These are phyloP conservation scores for Parmelia sp. DNA, from an alignment of 495 filamentous ascomycete genomes.

Conservation along the genomic window DNA sequence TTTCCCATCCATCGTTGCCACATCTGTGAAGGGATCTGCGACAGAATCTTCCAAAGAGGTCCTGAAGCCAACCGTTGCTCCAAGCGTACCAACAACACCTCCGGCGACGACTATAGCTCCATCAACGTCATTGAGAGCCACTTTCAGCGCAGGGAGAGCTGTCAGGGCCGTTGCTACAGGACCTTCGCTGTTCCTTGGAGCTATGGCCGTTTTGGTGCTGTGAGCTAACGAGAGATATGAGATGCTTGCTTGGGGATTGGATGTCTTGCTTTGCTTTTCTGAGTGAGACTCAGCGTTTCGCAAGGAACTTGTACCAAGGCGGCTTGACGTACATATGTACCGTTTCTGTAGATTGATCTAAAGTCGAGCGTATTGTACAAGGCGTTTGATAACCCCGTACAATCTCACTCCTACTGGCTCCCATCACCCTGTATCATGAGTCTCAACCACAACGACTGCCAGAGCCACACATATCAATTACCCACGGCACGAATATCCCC, in stretches of 20 bases:
- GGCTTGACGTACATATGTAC: background rate
- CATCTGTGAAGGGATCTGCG: conserved; percentile 13
- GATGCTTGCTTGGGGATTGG: background rate
- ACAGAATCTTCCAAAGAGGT: no score
- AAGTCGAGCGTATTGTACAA: background rate
- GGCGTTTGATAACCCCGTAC: background rate
- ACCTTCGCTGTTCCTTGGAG: conserved; percentile 33
- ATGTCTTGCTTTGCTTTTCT: background rate
- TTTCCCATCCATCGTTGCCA: conserved; percentile 5
- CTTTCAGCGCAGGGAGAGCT: background rate
- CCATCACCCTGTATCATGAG: background rate
- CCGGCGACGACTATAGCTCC: conserved; percentile 12
- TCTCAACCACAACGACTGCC: background rate
- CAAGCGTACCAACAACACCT: background rate
- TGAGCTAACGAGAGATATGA: conserved; percentile 31
- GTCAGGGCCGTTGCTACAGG: conserved; percentile 1
- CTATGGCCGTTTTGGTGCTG: conserved; percentile 64
- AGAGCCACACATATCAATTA: background rate
- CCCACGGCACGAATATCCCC: background rate
- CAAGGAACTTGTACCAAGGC: background rate
- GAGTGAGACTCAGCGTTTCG: background rate
- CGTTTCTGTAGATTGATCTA: background rate
- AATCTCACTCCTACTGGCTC: background rate
- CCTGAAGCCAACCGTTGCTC: conserved; percentile 6
- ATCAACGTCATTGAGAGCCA: conserved; percentile 19